phyloP scores from a whole-genome alignment of 1,284 basidiomycete species.

The Heterobasidion annosum region DNA sequence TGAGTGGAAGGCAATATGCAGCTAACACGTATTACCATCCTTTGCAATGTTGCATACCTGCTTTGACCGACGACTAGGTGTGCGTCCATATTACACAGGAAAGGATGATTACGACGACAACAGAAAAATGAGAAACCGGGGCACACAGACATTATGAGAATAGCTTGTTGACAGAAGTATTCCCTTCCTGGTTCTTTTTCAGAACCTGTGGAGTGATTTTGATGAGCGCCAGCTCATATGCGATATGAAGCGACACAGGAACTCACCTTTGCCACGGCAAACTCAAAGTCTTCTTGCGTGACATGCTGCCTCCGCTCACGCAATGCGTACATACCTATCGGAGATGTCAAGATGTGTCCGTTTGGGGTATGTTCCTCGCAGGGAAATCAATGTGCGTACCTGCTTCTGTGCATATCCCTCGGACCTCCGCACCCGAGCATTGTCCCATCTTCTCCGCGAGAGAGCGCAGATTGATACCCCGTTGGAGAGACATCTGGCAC shows the following conservation, averaged over 20 bases:
- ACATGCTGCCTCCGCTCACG: constrained; percentile 94
- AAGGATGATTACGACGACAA: constrained; percentile 11
- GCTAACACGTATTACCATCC: too few relatives aligned
- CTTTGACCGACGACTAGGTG: too few relatives aligned
- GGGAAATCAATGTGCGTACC: constrained; percentile 37
- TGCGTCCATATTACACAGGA: too few relatives aligned
- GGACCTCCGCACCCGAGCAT: constrained; percentile 95
- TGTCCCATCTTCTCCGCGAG: constrained; percentile 99
- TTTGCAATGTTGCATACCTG: too few relatives aligned
- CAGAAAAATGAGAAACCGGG: background rate
- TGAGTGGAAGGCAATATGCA: too few relatives aligned
- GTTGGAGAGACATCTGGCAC: constrained; percentile 91
- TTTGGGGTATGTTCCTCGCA: background rate
- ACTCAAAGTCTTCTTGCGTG: constrained; percentile 98
- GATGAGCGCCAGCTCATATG: background rate
- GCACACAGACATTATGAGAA: constrained; percentile 49
- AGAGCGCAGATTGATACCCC: constrained; percentile 92
- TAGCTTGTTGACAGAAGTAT: constrained; percentile 85
- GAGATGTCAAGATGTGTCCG: background rate
- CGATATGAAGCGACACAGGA: background rate
- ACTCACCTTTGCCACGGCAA: constrained; percentile 87
- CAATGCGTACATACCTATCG: constrained; percentile 88
- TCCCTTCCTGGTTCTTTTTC: constrained; percentile 89
- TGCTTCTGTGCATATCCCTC: constrained; percentile 98
- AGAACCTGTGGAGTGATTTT: constrained; percentile 44